Base-by-base conservation (phyloP, 345 rosid genomes). In the Gossypium mustelinum region DNA sequence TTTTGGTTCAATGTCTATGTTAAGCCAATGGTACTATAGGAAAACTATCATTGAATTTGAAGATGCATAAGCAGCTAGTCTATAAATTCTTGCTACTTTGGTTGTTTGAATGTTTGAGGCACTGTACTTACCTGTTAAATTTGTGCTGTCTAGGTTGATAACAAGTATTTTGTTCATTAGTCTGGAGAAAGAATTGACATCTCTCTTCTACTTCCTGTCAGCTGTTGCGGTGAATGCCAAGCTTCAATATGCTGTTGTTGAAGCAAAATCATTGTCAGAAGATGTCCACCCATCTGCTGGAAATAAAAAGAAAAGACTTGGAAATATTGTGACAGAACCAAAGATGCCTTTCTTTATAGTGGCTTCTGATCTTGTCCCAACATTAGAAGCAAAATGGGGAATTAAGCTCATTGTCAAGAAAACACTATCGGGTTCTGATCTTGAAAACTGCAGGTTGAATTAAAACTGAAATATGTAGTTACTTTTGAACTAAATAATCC, bases 201-300 rank as follows among this genome's bases (percentile, higher is more conserved):
- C 27, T 54, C 64, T 55, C 72, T 45, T 64, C 72, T 67, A 54
- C 66, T 45, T 64, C 47, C 68, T 58, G 50, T 77, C 94, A 94
- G 98, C 97, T 85, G 97, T 94, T 70, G 98, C 97, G 11, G 97
- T 92, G 79, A 92, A 94, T 83, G 88, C 89, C 72, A 90, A 89
- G 76, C 94, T 94, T 78, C 91, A 89, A 70, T 94, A 94, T 82
- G 93, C 97, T 72, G 88, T 94, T 66, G 90, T 89, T 61, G 93
- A 88, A 85, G 82, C 89, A 73, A 84, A 84, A 65, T 75, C 90
- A 52, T 56, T 74, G 55, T 55, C 65, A 47, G 97, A 80, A 75
- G 88, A 81, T 82, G 82, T 72, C 73, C 79, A 86, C 72, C 48
- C 67, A 27, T 77, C 72, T 72, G 69, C 84, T 70, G 83, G 81